phyloP scores from a whole-genome alignment of 257 asterid species.

The Plantago major region DNA sequence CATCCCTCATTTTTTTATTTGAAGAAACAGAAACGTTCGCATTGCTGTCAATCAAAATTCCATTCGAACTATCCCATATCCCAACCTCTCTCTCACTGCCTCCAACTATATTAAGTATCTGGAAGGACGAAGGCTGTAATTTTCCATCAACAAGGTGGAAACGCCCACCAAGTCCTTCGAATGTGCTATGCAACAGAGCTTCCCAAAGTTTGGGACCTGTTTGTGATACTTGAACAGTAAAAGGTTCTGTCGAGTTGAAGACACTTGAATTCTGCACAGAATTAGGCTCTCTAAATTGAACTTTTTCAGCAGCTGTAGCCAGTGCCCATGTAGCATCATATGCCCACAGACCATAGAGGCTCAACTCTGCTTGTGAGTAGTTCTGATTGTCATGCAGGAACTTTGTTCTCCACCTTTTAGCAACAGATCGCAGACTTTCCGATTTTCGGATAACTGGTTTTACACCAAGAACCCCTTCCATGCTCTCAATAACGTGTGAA shows the following conservation, averaged over 20 bases:
- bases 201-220: slow-evolving; percentile 20
- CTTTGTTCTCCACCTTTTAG: slow-evolving; percentile 16
- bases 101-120: slow-evolving; percentile 25
- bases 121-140: slow-evolving; percentile 22
- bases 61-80: slow-evolving; percentile 22
- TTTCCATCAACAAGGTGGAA: slow-evolving; percentile 20
- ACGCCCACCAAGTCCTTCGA: slow-evolving; percentile 31
- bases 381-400: slow-evolving; percentile 11
- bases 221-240: slow-evolving; percentile 15
- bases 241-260: slow-evolving; percentile 8
- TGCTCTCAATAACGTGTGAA: slow-evolving; percentile 13
- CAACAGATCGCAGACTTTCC: slow-evolving; percentile 10
- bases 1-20: slow-evolving; percentile 9
- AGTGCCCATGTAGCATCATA: slow-evolving; percentile 34
- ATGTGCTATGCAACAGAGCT: slow-evolving; percentile 17
- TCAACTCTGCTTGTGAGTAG: slow-evolving; percentile 14
- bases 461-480: slow-evolving; percentile 38
- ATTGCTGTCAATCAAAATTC: slow-evolving; percentile 18
- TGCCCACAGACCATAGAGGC: slow-evolving; percentile 30
- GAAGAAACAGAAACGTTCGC: slow-evolving; percentile 9
- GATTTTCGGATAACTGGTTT: slow-evolving; percentile 24
- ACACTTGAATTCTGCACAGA: slow-evolving; percentile 12
- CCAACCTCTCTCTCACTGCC: slow-evolving; percentile 23
- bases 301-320: slow-evolving; percentile 34
- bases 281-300: slow-evolving; percentile 8